Evolutionary conservation across 106 monocot genomes (phyloP).

Genomic region (Posidonia australis): DNA sequence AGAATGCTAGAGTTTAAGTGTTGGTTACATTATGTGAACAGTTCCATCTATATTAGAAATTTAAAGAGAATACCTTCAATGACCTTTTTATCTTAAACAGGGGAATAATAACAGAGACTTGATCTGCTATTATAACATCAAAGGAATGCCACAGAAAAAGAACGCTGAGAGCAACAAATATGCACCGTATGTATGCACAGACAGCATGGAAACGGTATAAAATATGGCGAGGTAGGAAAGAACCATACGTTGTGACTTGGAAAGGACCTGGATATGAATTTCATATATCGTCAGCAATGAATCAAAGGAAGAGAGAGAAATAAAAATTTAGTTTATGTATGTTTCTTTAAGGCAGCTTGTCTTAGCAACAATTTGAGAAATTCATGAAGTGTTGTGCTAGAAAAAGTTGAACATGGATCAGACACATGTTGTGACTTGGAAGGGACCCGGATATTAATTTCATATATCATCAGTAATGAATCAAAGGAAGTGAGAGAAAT

Average conservation of each 20-base stretch:
- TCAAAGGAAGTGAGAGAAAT: not conserved
- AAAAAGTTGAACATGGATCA: too few relatives aligned
- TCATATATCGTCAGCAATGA: not conserved
- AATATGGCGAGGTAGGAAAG: slow-evolving; percentile 83
- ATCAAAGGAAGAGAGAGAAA: not conserved
- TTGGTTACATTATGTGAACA: not conserved
- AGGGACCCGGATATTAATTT: slow-evolving; percentile 46
- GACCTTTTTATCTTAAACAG: slow-evolving; percentile 48
- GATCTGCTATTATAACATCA: slow-evolving; percentile 73
- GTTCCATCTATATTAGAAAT: not conserved
- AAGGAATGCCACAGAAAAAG: slow-evolving; percentile 74
- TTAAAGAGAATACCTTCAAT: slow-evolving; percentile 42
- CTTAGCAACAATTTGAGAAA: too few relatives aligned
- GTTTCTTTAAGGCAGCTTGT: too few relatives aligned
- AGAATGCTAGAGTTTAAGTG: not conserved
- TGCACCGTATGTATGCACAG: slow-evolving; percentile 81
- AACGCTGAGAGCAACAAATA: slow-evolving; percentile 79
- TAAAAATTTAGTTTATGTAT: too few relatives aligned
- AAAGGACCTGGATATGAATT: slow-evolving; percentile 56
- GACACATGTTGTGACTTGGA: slow-evolving; percentile 71
- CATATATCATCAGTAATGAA: not conserved
- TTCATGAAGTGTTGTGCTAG: too few relatives aligned
- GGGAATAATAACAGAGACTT: slow-evolving; percentile 82
- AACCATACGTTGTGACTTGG: slow-evolving; percentile 78
- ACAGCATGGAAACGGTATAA: slow-evolving; percentile 81